These are phyloP conservation scores for Boletus reticulatus DNA, from an alignment of 768 basidiomycete genomes.

Conservation along the genomic window DNA sequence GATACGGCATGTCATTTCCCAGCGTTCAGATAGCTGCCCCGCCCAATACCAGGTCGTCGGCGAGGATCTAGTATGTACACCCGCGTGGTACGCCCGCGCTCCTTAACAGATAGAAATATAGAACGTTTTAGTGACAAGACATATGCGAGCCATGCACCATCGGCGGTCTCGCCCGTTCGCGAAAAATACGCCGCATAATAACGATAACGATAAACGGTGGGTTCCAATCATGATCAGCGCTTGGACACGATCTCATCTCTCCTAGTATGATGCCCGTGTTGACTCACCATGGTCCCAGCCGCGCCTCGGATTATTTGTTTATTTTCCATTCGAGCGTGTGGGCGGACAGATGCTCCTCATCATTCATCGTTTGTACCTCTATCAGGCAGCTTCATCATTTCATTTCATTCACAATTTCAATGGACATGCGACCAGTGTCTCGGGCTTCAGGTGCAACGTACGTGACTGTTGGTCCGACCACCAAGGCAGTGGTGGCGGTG, in stretches of 20 bases:
- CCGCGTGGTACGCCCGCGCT: not conserved
- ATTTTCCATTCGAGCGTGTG: slow-evolving; percentile 12
- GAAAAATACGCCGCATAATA: not conserved
- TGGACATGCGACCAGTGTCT: slow-evolving; percentile 1
- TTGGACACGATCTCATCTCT: slow-evolving; percentile 11
- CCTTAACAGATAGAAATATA: not conserved
- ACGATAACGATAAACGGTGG: not conserved
- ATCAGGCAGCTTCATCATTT: slow-evolving; percentile 16
- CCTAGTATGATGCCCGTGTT: slow-evolving; percentile 8
- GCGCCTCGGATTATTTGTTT: not conserved
- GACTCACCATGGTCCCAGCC: not conserved
- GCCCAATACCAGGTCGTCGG: not conserved
- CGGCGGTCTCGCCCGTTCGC: not conserved
- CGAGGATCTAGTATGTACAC: slow-evolving; percentile 5
- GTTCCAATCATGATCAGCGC: slow-evolving; percentile 27
- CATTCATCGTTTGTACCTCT: slow-evolving; percentile 10
- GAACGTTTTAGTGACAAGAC: not conserved
- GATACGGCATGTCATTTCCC: slow-evolving; percentile 16
- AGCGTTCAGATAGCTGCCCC: not conserved
- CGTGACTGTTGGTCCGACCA: slow-evolving; percentile 17
- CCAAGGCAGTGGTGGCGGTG: slow-evolving; percentile 20
- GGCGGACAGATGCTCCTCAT: slow-evolving; percentile 6
- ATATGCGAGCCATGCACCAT: not conserved
- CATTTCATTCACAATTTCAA: slow-evolving; percentile 1
- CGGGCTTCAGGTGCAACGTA: slow-evolving; percentile 1